Base-by-base conservation (phyloP, 345 rosid genomes). In the Rubroshorea leprosula region DNA sequence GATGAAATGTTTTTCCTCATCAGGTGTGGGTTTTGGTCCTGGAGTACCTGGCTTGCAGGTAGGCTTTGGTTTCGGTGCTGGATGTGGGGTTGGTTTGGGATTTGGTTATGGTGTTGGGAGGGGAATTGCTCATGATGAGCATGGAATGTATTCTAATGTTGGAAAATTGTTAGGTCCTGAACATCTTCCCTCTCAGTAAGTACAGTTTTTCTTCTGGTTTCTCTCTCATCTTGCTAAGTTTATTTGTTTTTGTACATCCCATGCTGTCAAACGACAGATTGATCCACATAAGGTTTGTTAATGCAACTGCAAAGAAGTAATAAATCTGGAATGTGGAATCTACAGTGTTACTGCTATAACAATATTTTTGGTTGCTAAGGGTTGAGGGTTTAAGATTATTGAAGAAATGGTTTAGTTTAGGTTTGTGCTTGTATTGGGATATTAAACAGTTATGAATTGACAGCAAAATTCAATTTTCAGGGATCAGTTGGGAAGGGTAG, bases 21-120 rank as follows among this genome's bases (percentile, higher is more conserved):
- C 52, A 85, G 98, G 98, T 58, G 65, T 79, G 23, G 93, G 97
- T 46, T 60, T 89, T 22, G 95, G 95, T 55, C 95, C 93, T 57
- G 97, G 96, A 43, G 52, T 86, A 66, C 94, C 97, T 27, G 91
- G 95, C 49, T 65, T 92, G 48, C 90, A 86, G 59, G 64, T 89
- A 17, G 97, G 96, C 17, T 58, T 83, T 15, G 94, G 95, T 22
- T 58, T 86, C 22, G 97, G 95, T 48, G 86, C 79, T 23, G 97
- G 98, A 44, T 89, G 98, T 68, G 98, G 96, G 19, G 54, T 88
- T 57, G 96, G 98, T 46, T 62, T 82, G 17, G 98, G 98, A 19
- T 88, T 91, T 75, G 96, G 92, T 2, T 92, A 89, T 78, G 95
- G 95, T 4, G 60, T 74, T 1, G 93, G 96, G 35, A 80, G 70